These are phyloP conservation scores for Zalerion maritima DNA, from an alignment of 495 filamentous ascomycete species.

Conservation along the genomic window DNA sequence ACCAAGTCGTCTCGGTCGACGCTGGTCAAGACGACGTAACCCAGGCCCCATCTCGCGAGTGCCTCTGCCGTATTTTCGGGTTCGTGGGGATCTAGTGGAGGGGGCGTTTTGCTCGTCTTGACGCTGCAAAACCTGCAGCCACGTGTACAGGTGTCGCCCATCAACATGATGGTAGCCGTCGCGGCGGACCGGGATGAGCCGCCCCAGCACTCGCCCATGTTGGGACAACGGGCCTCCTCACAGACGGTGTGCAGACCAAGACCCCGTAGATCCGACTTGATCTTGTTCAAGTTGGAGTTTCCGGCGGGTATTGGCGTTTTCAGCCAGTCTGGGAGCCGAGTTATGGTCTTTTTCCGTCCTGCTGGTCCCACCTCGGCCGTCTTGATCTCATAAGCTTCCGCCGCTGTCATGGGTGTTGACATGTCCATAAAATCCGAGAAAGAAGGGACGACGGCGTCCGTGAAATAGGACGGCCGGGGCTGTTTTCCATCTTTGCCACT, in stretches of 20 bases:
- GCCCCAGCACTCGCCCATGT: constrained; percentile 97
- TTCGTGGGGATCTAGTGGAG: constrained; percentile 86
- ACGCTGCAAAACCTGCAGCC: constrained; percentile 96
- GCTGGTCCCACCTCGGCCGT: constrained; percentile 74
- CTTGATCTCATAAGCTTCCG: constrained; percentile 48
- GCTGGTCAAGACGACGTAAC: constrained; percentile 86
- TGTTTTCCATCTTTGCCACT: too few relatives aligned
- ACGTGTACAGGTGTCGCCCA: constrained; percentile 96
- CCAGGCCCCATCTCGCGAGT: constrained; percentile 79
- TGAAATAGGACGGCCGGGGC: constrained; percentile 54
- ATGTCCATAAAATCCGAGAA: constrained; percentile 66
- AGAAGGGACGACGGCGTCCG: constrained; percentile 71
- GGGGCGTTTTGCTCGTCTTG: constrained; percentile 66
- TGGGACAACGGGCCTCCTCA: constrained; percentile 93
- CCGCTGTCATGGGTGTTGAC: constrained; percentile 26
- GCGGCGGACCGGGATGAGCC: constrained; percentile 75
- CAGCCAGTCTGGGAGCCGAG: constrained; percentile 82
- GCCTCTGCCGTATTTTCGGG: constrained; percentile 95
- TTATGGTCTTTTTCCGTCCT: constrained; percentile 74
- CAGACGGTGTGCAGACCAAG: constrained; percentile 89
- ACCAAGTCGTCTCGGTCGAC: constrained; percentile 87
- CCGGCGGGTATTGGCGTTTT: constrained; percentile 84
- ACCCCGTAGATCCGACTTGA: constrained; percentile 84
- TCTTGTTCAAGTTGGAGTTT: constrained; percentile 54
- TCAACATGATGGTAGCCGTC: constrained; percentile 97